Conservation (phyloP, 768 basidiomycete species). For the Mycena amicta region DNA sequence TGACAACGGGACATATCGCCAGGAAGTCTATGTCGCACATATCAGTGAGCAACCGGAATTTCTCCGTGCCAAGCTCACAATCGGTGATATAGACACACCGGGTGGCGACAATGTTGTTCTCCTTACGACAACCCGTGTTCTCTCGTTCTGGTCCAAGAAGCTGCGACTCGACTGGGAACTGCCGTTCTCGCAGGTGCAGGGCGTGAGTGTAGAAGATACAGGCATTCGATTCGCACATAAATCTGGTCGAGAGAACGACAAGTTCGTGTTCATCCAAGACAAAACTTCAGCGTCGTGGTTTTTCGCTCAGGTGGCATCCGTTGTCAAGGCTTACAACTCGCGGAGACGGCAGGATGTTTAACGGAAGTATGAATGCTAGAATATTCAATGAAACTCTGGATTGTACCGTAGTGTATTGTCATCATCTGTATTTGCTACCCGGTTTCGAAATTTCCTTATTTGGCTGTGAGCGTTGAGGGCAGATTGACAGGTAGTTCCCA, state of each 20-base stretch:
- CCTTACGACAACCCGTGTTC: conserved; percentile 75
- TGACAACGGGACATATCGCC: conserved; percentile 83
- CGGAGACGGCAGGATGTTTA: conserved; percentile 67
- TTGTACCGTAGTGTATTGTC: conserved; percentile 11
- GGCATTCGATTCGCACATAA: conserved; percentile 90
- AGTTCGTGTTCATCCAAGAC: conserved; percentile 76
- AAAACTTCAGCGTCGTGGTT: conserved; percentile 79
- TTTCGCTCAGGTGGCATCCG: conserved; percentile 72
- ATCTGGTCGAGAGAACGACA: conserved; percentile 71
- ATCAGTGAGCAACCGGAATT: conserved; percentile 67
- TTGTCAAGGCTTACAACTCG: conserved; percentile 78
- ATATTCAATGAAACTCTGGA: no score
- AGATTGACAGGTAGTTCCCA: no score
- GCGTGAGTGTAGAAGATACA: conserved; percentile 86
- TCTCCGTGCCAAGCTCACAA: conserved; percentile 7
- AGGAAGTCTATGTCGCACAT: conserved; percentile 89
- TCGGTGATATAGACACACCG: conserved; percentile 64
- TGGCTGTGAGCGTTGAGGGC: neutral
- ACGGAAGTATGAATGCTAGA: no score
- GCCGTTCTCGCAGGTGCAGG: conserved; percentile 82
- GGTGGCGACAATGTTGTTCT: conserved; percentile 81
- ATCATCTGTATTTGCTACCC: no score
- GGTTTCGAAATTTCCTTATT: no score
- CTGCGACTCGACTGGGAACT: conserved; percentile 91
- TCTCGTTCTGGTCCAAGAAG: conserved; percentile 85